Conservation (phyloP, 352 stramenopile genomes). For the Phytopythium helicoides region DNA sequence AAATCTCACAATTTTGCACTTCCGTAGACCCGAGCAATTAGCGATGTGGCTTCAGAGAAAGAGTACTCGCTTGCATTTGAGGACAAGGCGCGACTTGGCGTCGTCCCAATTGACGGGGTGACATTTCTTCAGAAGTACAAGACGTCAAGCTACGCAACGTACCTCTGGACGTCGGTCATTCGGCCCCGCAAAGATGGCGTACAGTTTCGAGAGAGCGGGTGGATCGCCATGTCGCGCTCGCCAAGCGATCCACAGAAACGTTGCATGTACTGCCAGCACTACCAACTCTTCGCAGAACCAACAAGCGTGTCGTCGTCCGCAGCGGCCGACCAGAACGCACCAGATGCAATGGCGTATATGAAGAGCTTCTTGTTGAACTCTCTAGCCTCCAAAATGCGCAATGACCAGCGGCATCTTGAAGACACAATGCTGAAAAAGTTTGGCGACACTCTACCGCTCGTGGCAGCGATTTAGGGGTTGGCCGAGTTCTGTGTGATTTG, state of each 20-base stretch:
- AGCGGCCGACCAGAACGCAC: background rate
- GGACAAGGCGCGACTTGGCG: conserved; percentile 5
- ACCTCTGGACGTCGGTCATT: conserved; percentile 1
- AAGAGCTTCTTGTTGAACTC: conserved; percentile 7
- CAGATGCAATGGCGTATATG: background rate
- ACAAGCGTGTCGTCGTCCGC: background rate
- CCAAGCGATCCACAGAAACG: background rate
- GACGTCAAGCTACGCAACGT: background rate
- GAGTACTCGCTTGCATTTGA: conserved; percentile 3
- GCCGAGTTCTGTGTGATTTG: too few relatives aligned
- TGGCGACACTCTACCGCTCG: background rate
- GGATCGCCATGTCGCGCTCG: background rate
- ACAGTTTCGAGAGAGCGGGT: conserved; percentile 5
- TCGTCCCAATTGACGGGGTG: conserved; percentile 1
- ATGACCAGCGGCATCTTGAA: background rate
- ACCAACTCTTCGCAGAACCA: background rate
- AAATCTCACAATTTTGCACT: too few relatives aligned
- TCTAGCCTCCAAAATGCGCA: conserved; percentile 3
- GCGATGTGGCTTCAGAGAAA: background rate
- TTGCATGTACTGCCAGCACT: conserved; percentile 1
- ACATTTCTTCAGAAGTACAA: background rate
- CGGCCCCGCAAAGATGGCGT: background rate
- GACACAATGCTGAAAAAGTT: background rate
- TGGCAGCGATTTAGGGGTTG: background rate
- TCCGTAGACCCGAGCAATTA: background rate